phyloP scores from a whole-genome alignment of 106 monocot genomes.

The Dioscorea zingiberensis region DNA sequence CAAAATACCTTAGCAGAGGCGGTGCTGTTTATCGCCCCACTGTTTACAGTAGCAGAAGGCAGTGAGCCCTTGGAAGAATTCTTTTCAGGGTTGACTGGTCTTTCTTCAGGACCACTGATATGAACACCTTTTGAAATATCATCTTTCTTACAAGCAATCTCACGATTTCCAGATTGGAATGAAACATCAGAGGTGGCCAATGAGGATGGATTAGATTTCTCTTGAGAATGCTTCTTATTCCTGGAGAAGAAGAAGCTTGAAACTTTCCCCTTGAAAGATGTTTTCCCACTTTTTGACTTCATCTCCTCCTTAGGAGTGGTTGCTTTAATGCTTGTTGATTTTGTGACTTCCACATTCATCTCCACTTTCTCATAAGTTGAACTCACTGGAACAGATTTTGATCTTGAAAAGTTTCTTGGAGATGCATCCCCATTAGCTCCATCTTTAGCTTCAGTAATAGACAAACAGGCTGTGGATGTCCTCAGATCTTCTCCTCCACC shows the following conservation, averaged over 20 bases:
- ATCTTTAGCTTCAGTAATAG: conserved; percentile 17
- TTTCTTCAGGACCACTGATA: too few species aligned
- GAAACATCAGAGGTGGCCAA: conserved; percentile 8
- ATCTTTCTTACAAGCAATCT: conserved; percentile 1
- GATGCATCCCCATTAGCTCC: conserved; percentile 7
- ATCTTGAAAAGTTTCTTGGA: conserved; percentile 40
- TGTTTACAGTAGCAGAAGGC: too few species aligned
- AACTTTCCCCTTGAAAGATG: conserved; percentile 67
- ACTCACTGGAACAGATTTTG: conserved; percentile 59
- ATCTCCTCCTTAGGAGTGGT: conserved; percentile 16
- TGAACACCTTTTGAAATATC: too few species aligned
- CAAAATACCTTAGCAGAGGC: too few species aligned
- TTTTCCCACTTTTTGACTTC: conserved; percentile 45
- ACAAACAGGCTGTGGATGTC: conserved; percentile 10
- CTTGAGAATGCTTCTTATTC: conserved; percentile 44
- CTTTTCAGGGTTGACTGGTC: too few species aligned
- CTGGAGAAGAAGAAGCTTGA: conserved; percentile 64
- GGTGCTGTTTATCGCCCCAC: too few species aligned
- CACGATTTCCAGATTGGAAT: neutral
- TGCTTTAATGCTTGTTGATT: conserved; percentile 14
- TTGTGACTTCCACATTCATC: conserved; percentile 19
- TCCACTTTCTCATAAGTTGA: conserved; percentile 36
- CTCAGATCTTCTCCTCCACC: conserved; percentile 27
- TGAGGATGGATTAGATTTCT: conserved; percentile 19
- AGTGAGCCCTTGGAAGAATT: too few species aligned